These are phyloP conservation scores for Coemansia asiatica DNA, from an alignment of 192 early-diverging fungal species.

Conservation along the genomic window DNA sequence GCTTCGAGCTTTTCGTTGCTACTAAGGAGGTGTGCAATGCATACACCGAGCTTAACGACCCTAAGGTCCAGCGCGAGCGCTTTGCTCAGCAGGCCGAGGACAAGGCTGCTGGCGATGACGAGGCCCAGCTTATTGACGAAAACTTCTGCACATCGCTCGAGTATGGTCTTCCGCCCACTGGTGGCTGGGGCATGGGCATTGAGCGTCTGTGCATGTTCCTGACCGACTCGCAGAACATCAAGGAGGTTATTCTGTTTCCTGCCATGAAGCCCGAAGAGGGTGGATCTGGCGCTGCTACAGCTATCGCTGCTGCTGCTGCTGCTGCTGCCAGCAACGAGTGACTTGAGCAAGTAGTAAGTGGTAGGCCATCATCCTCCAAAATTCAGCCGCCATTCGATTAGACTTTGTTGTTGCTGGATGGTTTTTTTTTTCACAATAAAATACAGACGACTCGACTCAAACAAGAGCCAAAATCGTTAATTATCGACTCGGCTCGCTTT, in stretches of 20 bases:
- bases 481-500: neutral
- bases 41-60: constrained; percentile 99
- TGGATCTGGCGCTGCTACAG: constrained; percentile 2
- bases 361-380: too few relatives aligned
- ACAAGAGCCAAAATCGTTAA: neutral
- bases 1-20: constrained; percentile 98
- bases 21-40: constrained; percentile 99
- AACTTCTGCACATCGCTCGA: constrained; percentile 95
- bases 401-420: too few relatives aligned
- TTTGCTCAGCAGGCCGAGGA: constrained; percentile 97
- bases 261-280: constrained; percentile 69
- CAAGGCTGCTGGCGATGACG: constrained; percentile 98
- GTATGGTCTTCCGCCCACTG: constrained; percentile 96
- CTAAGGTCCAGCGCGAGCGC: constrained; percentile 96
- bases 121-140: constrained; percentile 98
- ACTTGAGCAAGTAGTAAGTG: too few relatives aligned
- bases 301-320: neutral
- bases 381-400: too few relatives aligned
- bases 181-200: constrained; percentile 92
- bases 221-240: constrained; percentile 97
- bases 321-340: neutral
- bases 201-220: constrained; percentile 98
- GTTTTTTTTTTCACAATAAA: neutral
- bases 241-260: constrained; percentile 81
- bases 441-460: too few relatives aligned